Evolutionary conservation across 1,284 basidiomycete genomes (phyloP).

Genomic region (Singerocomus rubriflavus): DNA sequence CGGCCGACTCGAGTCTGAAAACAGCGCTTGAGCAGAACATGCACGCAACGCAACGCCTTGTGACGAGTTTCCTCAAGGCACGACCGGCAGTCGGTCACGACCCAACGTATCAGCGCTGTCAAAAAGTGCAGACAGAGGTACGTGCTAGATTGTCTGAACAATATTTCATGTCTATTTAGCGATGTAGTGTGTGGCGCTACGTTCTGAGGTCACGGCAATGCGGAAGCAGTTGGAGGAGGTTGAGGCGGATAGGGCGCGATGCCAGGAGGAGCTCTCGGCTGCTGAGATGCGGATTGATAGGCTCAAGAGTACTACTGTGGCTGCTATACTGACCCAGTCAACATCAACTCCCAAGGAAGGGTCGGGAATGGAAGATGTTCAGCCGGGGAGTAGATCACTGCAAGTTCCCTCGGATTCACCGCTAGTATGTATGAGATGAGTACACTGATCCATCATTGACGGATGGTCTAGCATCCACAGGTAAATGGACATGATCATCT

Average conservation of each 20-base stretch:
- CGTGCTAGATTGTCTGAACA: constrained; percentile 3
- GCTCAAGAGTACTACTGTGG: constrained; percentile 60
- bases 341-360: constrained; percentile 38
- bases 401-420: constrained; percentile 39
- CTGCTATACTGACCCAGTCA: constrained; percentile 38
- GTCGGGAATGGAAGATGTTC: constrained; percentile 44
- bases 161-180: constrained; percentile 13
- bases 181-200: constrained; percentile 52
- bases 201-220: constrained; percentile 60
- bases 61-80: constrained; percentile 56
- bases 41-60: constrained; percentile 57
- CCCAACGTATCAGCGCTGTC: constrained; percentile 43
- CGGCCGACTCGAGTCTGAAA: constrained; percentile 48
- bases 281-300: constrained; percentile 76
- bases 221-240: constrained; percentile 55
- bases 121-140: constrained; percentile 63
- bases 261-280: constrained; percentile 54
- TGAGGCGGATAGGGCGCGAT: constrained; percentile 52
- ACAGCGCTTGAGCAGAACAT: constrained; percentile 53
- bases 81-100: constrained; percentile 26
- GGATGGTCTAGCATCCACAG: constrained; percentile 18
- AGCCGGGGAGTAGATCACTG: constrained; percentile 15
- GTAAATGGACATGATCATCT: constrained; percentile 28
- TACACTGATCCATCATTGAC: constrained; percentile 5
- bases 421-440: constrained; percentile 56